Conservation (phyloP, 2,329 filamentous ascomycete genomes). For the Alternaria infectoria region DNA sequence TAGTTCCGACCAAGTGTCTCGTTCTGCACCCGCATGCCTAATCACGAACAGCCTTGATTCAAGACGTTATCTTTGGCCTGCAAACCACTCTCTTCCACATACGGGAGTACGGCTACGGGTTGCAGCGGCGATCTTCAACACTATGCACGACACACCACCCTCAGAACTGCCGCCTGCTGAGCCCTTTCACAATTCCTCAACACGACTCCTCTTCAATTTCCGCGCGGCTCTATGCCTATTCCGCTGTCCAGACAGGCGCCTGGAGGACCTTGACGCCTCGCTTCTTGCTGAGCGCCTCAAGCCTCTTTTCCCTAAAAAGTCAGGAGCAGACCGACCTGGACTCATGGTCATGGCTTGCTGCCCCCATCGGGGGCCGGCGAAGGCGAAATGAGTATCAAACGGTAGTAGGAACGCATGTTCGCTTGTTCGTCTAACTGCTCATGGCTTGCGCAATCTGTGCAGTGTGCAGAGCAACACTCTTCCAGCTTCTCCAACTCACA, state of each 20-base stretch:
- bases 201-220: conserved; percentile 24
- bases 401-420: conserved; percentile 37
- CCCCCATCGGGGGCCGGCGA: conserved; percentile 21
- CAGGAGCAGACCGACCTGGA: conserved; percentile 28
- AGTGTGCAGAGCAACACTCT: conserved; percentile 4
- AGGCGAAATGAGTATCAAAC: conserved; percentile 35
- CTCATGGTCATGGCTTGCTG: conserved; percentile 12
- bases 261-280: conserved; percentile 23
- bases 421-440: conserved; percentile 15
- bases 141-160: conserved; percentile 11
- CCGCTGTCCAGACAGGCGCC: conserved; percentile 8
- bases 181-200: conserved; percentile 24
- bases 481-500: conserved; percentile 4
- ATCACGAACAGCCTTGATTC: conserved; percentile 10
- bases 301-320: conserved; percentile 28
- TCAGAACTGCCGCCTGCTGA: conserved; percentile 24
- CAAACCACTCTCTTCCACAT: conserved; percentile 15
- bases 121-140: conserved; percentile 23
- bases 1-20: too few species aligned
- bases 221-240: conserved; percentile 19
- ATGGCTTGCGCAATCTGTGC: conserved; percentile 26
- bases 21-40: conserved; percentile 8
- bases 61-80: conserved; percentile 30
- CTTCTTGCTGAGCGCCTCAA: conserved; percentile 30
- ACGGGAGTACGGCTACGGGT: conserved; percentile 17